Conservation (phyloP, 805 yeast species). For the Wickerhamomyces subpelliculosus region DNA sequence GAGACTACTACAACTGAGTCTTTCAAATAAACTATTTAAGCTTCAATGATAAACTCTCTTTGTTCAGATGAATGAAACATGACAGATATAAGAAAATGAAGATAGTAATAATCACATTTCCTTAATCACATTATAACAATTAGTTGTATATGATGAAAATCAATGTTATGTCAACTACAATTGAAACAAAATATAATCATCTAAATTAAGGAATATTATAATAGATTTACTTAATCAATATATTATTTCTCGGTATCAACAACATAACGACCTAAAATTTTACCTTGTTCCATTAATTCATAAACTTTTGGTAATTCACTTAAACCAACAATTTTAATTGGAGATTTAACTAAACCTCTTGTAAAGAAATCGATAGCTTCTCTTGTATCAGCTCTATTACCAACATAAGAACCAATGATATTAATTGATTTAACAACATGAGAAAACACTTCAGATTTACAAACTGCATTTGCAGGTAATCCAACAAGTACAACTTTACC, state of each 20-base stretch:
- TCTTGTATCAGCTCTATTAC: constrained; percentile 78
- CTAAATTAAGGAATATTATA: too few relatives aligned
- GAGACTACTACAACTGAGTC: too few relatives aligned
- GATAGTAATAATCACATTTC: too few relatives aligned
- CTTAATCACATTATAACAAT: too few relatives aligned
- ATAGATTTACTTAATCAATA: constrained; percentile 25
- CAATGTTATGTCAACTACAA: too few relatives aligned
- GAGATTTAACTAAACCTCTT: constrained; percentile 60
- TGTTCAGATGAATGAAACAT: too few relatives aligned
- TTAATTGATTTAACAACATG: constrained; percentile 64
- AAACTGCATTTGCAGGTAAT: constrained; percentile 71
- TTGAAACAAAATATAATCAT: too few relatives aligned
- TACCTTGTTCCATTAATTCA: constrained; percentile 54
- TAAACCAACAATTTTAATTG: constrained; percentile 51
- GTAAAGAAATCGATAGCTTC: constrained; percentile 68
- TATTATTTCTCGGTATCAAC: constrained; percentile 43
- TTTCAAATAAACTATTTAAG: too few relatives aligned
- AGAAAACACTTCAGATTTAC: constrained; percentile 57
- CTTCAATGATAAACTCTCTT: too few relatives aligned
- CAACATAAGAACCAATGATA: constrained; percentile 78
- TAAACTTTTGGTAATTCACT: constrained; percentile 47
- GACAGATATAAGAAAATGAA: too few relatives aligned
- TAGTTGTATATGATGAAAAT: too few relatives aligned
- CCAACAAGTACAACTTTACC: constrained; percentile 72
- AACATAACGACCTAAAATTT: constrained; percentile 59